Base-by-base conservation (phyloP, 345 rosid genomes). In the Citropsis articulata region DNA sequence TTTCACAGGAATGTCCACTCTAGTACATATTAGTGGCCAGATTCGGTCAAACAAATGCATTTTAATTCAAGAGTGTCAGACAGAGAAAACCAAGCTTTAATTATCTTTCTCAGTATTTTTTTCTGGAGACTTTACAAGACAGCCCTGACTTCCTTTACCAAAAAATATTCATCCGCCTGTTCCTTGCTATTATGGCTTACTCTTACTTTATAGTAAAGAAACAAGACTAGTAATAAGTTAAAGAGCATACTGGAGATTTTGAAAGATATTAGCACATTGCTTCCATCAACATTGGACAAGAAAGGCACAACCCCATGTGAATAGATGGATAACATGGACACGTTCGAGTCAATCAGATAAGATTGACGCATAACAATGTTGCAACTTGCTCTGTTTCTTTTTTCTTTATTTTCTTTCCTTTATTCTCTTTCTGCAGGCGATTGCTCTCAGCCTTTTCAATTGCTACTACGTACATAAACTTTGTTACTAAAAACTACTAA, bases 301-400 rank as follows among this genome's bases (percentile, higher is more conserved):
- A 83, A 83, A 40, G 80, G 80, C 70, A 80, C 71, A 72, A 36
- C 10, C 7, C 73, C 83, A 79, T 74, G 83, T 81, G 83, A 80
- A 74, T 28, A 7, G 31, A 79, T 77, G 71, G 81, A 75, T 66
- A 30, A 21, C 14, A 33, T 27, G 38, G 79, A 75, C 78, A 65
- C 71, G 64, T 73, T 22, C n/a, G 18, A 33, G 28, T 48, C 50
- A 57, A 18, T 73, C 55, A 69, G 88, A 86, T 86, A 83, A 83
- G 89, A 79, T 56, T 66, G 80, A 77, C 82, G 71, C 74, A 14
- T 48, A 40, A 16, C 16, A 60, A 61, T 31, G n/a, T 24, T 53
- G 9, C 73, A 27, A 50, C 30, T 64, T 56, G 36, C 73, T 40
- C 9, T 42, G 69, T 28, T 19, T 36, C 30, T 70, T 27, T 65